Base-by-base conservation (phyloP, 2,329 filamentous ascomycete genomes). In the Didymella sp. region DNA sequence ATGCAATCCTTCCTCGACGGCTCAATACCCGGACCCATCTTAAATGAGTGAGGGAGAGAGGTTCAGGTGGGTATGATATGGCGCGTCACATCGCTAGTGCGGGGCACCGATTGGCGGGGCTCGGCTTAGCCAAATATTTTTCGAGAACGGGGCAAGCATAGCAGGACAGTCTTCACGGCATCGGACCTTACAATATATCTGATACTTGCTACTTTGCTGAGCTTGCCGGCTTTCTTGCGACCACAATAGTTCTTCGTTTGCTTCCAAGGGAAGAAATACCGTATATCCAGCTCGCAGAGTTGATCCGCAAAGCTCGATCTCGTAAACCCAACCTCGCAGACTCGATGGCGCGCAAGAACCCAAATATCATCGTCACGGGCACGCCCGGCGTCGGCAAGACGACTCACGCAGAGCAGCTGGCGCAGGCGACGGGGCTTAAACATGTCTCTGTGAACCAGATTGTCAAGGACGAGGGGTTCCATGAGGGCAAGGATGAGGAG, bases 301-400 rank as follows among this genome's bases (percentile, higher is more conserved):
- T n/a, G n/a, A n/a, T n/a, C n/a, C n/a, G n/a, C n/a, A n/a, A n/a
- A n/a, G n/a, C n/a, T n/a, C n/a, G n/a, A 17, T 37, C 33, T 38
- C 17, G 35, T 7, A 38, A n/a, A 6, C 35, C 4, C 6, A 27
- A 42, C 5, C 11, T 15, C 6, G 3, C 15, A 31, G 11, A 31
- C 31, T 60, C 40, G 19, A 78, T 78, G 74, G 70, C 75, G 58
- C 77, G 80, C 55, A 75, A 74, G 54, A 72, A 74, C 61, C 95
- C 95, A 27, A 99, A 98, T 77, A 92, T 99, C 70, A 89, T 99
- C 66, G 84, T 99, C 64, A 98, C 95, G 37, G 95, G 95, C 63
- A 99, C 95, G 19, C 95, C 95, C 0, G 95, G 95, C 52, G 92
- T 96, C 25, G 95, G 95, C 72, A 99, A 99, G 81, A 96, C 93